Base-by-base conservation (phyloP, 75 land plant species). In the Picea glauca region DNA sequence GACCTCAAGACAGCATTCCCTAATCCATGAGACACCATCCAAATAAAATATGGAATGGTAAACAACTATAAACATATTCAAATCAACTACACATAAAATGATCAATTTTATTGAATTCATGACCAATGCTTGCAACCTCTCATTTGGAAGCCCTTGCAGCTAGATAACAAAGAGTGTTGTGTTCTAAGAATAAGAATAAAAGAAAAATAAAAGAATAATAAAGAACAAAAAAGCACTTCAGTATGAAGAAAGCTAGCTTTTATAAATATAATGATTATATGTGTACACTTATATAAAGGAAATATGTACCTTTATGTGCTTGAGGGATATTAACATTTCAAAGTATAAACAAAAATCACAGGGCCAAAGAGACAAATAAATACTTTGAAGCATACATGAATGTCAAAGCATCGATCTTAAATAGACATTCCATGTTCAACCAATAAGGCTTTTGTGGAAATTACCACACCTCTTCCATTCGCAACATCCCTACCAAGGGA, bases 401-500 rank as follows among this genome's bases (percentile, higher is more conserved):
- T 89, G 2, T 83, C 88, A 83, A 93, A 91, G 1, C 81, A 43
- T 63, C 83, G 85, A 58, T 77, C 85, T 18, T 84, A 57, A 3
- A 93, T 87, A 31, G 72, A 60, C 75, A 85, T 93, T 14, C 93
- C 91, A 84, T 91, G 57, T 50, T 93, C 95, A 18, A 80, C 78
- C 30, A 93, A 86, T 62, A 93, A 62, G 20, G 95, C 91, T 75
- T 91, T 85, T 60, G 90, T 89, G 11, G 88, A 93, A 85, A 84
- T 91, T 4, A 93, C 77, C 18, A 91, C 93, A 14, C 95, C 95
- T 74, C 91, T 79, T 61, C 95, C 95, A 14, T 93, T 93, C 13
- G 95, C 95, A 64, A 91, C 93, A 26, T 93, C 93, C 84, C 95
- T 85, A n/a, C 95, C 95, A 5, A 91, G 83, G 23, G 93, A 93